Percentiles rank a stretch among this genome's conserved stretches.
Evolutionary conservation across 2,329 filamentous ascomycete genomes (phyloP).

Genomic region (Colletotrichum neosansevieriae): DNA sequence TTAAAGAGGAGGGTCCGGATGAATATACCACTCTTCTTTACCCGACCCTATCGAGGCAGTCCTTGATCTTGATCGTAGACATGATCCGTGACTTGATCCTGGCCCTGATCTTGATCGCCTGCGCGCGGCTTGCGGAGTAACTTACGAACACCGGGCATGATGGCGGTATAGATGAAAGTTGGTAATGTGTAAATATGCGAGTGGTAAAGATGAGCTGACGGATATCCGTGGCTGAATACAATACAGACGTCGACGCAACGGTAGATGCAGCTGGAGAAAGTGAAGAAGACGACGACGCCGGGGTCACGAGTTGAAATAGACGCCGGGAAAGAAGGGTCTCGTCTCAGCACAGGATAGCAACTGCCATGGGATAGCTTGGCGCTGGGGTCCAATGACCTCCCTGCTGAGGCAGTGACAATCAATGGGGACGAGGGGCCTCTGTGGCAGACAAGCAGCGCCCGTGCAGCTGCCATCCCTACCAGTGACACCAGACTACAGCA

Average conservation of each 20-base stretch:
- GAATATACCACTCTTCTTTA: background rate
- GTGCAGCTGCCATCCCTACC: slow-evolving; percentile 37
- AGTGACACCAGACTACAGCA: slow-evolving; percentile 10
- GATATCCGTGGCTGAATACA: background rate
- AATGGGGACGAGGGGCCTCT: slow-evolving; percentile 8
- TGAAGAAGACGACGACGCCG: background rate
- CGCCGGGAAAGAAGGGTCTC: slow-evolving; percentile 18
- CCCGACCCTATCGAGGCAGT: background rate
- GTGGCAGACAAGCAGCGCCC: background rate
- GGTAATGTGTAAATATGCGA: background rate
- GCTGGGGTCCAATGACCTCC: slow-evolving; percentile 20
- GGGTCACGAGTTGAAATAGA: slow-evolving; percentile 35
- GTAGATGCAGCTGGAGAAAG: background rate
- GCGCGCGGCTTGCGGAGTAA: slow-evolving; percentile 40
- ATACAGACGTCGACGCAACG: background rate
- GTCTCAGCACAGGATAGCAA: slow-evolving; percentile 34
- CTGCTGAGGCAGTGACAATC: slow-evolving; percentile 36
- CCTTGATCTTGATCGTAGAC: no score
- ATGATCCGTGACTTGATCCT: no score
- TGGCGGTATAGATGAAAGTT: slow-evolving; percentile 46
- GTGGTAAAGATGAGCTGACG: background rate
- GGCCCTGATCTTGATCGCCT: no score
- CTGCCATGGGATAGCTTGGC: background rate
- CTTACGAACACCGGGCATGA: slow-evolving; percentile 67
- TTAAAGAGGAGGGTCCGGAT: background rate